Conservation (phyloP, 495 filamentous ascomycete species). For the Parathielavia appendiculata region DNA sequence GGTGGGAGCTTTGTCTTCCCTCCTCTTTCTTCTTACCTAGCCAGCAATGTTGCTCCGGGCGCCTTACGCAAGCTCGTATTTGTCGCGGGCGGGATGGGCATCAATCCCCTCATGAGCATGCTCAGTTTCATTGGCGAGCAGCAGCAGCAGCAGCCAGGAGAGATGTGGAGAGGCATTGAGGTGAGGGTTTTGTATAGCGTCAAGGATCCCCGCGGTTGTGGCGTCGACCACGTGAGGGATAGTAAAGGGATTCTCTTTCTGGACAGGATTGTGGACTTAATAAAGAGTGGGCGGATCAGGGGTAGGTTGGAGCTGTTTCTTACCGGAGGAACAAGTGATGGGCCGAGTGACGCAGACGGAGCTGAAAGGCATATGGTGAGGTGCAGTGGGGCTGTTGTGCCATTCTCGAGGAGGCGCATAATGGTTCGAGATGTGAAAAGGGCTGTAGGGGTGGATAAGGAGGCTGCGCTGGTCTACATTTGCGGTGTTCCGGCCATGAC, state of each 20-base stretch:
- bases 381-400: constrained; percentile 29
- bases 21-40: constrained; percentile 53
- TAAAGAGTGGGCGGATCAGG: constrained; percentile 25
- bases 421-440: constrained; percentile 45
- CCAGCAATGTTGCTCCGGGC: constrained; percentile 16
- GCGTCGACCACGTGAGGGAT: not conserved
- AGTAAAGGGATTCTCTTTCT: constrained; percentile 40
- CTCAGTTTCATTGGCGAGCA: constrained; percentile 33
- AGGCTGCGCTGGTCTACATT: constrained; percentile 61
- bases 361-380: constrained; percentile 20
- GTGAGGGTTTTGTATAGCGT: constrained; percentile 37
- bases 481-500: constrained; percentile 80
- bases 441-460: constrained; percentile 45
- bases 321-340: constrained; percentile 17
- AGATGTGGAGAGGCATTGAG: not conserved
- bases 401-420: constrained; percentile 46
- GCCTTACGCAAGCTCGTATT: constrained; percentile 58
- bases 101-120: constrained; percentile 62
- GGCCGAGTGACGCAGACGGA: constrained; percentile 10
- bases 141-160: not conserved
- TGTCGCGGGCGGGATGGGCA: constrained; percentile 77
- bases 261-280: constrained; percentile 35
- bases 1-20: constrained; percentile 81
- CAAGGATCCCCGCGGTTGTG: constrained; percentile 24
- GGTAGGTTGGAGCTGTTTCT: constrained; percentile 36